Conservation (phyloP, 371 early-diverging fungal genomes). For the Smittium mucronatum region DNA sequence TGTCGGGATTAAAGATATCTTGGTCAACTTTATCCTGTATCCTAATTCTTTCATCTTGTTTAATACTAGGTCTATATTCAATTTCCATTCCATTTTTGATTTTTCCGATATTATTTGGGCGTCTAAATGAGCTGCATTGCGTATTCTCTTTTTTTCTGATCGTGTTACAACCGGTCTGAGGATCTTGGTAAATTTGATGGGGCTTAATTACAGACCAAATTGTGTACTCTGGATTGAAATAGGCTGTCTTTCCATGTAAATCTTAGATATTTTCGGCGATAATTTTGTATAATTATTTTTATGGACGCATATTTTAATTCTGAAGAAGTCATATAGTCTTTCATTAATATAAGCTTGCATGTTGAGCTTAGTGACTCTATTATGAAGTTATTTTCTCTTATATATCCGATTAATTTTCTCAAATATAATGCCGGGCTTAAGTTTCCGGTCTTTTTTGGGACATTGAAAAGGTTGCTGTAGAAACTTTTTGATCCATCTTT, state of each 20-base stretch:
- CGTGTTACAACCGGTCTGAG: constrained; percentile 28
- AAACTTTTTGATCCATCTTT: neutral
- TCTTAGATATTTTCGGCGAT: constrained; percentile 27
- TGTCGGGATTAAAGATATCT: constrained; percentile 24
- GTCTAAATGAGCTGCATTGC: constrained; percentile 30
- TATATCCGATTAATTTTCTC: neutral
- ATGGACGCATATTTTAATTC: constrained; percentile 31
- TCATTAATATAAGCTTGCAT: neutral
- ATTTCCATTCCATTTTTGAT: constrained; percentile 3
- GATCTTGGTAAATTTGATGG: constrained; percentile 33
- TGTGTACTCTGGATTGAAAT: constrained; percentile 33
- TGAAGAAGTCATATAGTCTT: constrained; percentile 3
- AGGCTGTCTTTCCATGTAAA: constrained; percentile 33
- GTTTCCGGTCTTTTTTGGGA: neutral
- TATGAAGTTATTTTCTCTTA: neutral
- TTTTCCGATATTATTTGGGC: constrained; percentile 23
- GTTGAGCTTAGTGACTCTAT: neutral
- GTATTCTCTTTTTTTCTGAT: constrained; percentile 21
- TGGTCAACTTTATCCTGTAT: constrained; percentile 23
- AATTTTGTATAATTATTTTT: constrained; percentile 22
- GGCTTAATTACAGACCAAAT: constrained; percentile 36
- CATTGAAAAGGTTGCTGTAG: neutral
- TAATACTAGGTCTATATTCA: constrained; percentile 14
- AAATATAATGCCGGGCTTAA: neutral
- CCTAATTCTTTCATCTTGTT: constrained; percentile 21